Evolutionary conservation across 176 grass and related monocot species (phyloP), one percentile per base, ranked within the genome.

Genomic region (Paspalum notatum): DNA sequence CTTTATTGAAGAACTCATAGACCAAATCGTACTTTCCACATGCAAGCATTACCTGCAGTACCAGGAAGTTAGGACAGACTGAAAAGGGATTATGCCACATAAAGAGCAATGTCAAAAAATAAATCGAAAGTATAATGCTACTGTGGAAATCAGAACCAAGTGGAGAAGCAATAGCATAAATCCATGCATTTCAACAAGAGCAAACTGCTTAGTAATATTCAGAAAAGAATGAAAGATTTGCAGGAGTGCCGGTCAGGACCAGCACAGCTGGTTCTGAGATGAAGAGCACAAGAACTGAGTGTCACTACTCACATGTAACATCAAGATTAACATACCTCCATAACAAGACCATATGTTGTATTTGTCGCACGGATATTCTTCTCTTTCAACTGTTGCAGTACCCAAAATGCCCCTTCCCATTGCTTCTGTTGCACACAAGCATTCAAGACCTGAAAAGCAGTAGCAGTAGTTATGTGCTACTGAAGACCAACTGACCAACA

Each of bases 361-460:
- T 91, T 98, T 91, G 92, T 93, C 62, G 95, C 86, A 41, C 79
- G 81, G 75, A 95, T 91, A 69, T 83, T 77, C 18, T 93, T 88
- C 58, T 93, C 80, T 85, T 95, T 95, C 85, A 95, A 91, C 56
- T 98, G 92, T 72, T 95, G 90, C 71, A 98, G 76, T 61, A 98
- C 95, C 95, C 95, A 98, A 77, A 98, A 98, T 89, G 90, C 88
- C 87, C 95, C 95, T 89, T 98, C 90, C 95, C 95, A 98, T 83
- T 98, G 92, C 75, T 98, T 92, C 83, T 82, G 87, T 82, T 91
- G 90, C 59, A 98, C 88, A 50, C 95, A 98, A 85, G 92, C 88
- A 94, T 98, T 98, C 73, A 98, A 80, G 84, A 98, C 88, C 95
- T 98, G 83, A 62, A 73, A 39, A 71, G 12, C 13, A 71, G 60